Evolutionary conservation across 345 rosid genomes (phyloP).

Genomic region (Alliaria petiolata): DNA sequence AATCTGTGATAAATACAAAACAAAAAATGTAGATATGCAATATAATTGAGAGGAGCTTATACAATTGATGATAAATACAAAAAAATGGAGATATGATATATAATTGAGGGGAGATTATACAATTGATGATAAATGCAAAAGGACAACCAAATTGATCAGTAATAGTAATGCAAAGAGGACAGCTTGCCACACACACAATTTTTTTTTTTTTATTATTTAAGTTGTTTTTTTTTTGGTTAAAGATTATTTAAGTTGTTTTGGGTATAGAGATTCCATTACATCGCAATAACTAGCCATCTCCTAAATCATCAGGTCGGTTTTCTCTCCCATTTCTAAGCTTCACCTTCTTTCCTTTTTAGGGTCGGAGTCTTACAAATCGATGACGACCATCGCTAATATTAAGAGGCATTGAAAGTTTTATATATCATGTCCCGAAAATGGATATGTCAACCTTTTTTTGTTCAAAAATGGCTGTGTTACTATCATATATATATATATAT

Average conservation of each 20-base stretch:
- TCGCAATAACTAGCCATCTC: conserved; percentile 2
- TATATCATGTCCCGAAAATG: background rate
- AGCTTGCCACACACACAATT: background rate
- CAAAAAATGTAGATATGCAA: background rate
- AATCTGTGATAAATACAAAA: background rate
- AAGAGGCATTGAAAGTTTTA: background rate
- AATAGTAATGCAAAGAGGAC: background rate
- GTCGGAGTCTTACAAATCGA: background rate
- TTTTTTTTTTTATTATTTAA: too few relatives aligned
- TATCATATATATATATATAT: background rate
- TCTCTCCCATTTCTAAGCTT: background rate
- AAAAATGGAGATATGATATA: background rate
- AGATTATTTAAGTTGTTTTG: conserved; percentile 3
- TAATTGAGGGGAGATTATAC: background rate
- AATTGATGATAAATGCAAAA: background rate
- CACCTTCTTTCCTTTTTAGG: background rate
- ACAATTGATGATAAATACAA: background rate
- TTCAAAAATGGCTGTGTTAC: too few relatives aligned
- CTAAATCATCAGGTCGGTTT: background rate
- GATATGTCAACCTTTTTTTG: background rate
- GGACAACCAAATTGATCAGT: background rate
- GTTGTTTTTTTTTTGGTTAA: too few relatives aligned
- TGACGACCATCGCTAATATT: background rate
- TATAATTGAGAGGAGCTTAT: background rate
- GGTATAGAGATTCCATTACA: background rate